These are phyloP conservation scores for Hylodesmum podocarpum DNA, from an alignment of 306 rosid species.

Conservation along the genomic window DNA sequence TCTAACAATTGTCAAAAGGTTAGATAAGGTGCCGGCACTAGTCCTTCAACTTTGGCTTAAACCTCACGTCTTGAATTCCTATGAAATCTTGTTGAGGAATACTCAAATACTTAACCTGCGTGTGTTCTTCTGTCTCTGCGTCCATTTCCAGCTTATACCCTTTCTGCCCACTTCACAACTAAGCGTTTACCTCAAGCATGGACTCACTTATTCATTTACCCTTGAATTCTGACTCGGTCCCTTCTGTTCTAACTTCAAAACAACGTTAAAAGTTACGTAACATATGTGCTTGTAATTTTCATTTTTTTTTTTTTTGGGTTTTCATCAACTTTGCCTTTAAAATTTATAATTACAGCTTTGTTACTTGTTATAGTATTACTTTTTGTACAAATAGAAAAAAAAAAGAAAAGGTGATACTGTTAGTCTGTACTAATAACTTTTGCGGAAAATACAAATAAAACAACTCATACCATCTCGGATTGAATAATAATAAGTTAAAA, in stretches of 20 bases:
- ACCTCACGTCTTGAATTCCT: constrained; percentile 27
- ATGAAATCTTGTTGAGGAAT: constrained; percentile 23
- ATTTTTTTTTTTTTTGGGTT: not conserved
- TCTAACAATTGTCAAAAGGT: constrained; percentile 39
- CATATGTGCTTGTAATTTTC: not conserved
- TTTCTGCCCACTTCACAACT: constrained; percentile 35
- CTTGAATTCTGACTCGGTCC: not conserved
- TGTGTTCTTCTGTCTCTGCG: not conserved
- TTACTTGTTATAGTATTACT: not conserved
- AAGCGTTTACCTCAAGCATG: constrained; percentile 31
- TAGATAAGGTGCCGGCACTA: constrained; percentile 28
- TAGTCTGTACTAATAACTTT: too few relatives aligned
- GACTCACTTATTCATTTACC: not conserved
- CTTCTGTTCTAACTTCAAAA: not conserved
- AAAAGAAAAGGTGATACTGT: too few relatives aligned
- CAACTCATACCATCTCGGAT: too few relatives aligned
- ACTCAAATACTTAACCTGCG: not conserved
- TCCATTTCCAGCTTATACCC: too few relatives aligned
- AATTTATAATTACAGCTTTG: not conserved
- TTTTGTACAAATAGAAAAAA: too few relatives aligned
- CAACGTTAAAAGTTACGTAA: not conserved
- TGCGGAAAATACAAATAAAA: too few relatives aligned
- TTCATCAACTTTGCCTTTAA: too few relatives aligned
- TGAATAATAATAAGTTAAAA: too few relatives aligned
- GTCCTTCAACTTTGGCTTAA: constrained; percentile 23